These are phyloP conservation scores for Porcisia deanei DNA, from an alignment of 208 protist genomes.

Conservation along the genomic window DNA sequence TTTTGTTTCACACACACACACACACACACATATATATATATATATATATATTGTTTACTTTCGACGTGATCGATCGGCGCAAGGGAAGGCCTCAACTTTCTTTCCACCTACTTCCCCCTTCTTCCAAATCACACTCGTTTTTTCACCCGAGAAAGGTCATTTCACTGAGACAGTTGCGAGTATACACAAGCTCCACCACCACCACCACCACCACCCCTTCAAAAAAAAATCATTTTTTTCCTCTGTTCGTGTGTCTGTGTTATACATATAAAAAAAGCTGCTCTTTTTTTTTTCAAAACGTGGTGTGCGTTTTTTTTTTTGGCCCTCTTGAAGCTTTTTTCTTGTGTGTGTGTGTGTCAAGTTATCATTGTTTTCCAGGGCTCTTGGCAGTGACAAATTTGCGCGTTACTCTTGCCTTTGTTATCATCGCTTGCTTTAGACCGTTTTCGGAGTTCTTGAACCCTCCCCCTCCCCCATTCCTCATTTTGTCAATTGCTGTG, in stretches of 20 bases:
- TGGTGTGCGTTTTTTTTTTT: background rate
- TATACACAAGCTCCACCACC: no score
- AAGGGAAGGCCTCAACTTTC: background rate
- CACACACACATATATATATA: no score
- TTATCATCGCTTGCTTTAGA: background rate
- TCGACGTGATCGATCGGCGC: background rate
- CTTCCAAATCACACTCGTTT: background rate
- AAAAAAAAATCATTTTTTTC: background rate
- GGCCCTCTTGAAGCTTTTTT: background rate
- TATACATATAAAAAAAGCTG: background rate
- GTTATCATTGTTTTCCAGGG: background rate
- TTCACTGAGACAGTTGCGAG: background rate
- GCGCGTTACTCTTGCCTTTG: background rate
- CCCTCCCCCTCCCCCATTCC: no score
- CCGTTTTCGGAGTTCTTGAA: background rate
- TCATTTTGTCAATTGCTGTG: background rate
- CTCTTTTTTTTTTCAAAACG: no score
- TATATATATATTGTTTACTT: background rate
- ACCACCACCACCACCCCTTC: no score
- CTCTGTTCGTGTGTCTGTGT: background rate
- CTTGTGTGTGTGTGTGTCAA: conserved; percentile 1
- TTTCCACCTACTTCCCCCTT: background rate
- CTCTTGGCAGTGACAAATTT: background rate
- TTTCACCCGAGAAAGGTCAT: background rate
- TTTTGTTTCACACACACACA: background rate